phyloP scores from a whole-genome alignment of 1,139 yeast species.

The Geotrichum armillariae region DNA sequence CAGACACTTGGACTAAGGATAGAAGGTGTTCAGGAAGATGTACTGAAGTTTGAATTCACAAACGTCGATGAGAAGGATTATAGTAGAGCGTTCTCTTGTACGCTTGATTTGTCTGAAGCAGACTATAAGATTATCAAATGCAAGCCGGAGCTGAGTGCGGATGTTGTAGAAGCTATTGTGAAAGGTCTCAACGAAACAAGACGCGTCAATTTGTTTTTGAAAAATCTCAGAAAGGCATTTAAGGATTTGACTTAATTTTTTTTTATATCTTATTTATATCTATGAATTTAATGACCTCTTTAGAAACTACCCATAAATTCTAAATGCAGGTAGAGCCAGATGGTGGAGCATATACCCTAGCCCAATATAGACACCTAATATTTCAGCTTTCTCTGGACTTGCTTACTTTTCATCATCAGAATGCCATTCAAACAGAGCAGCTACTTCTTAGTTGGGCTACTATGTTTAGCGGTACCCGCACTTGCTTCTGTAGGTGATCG shows the following conservation, averaged over 20 bases:
- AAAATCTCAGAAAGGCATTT: slow-evolving; percentile 25
- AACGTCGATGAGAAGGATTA: slow-evolving; percentile 32
- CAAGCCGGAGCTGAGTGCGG: slow-evolving; percentile 24
- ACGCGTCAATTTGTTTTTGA: slow-evolving; percentile 28
- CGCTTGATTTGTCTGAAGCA: slow-evolving; percentile 31
- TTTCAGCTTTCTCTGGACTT: neutral
- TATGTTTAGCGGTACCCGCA: slow-evolving; percentile 17
- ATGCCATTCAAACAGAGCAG: neutral
- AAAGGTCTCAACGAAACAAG: slow-evolving; percentile 27
- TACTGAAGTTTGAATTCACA: slow-evolving; percentile 34
- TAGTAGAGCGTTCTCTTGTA: slow-evolving; percentile 30
- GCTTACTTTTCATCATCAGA: neutral
- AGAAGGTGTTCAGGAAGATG: slow-evolving; percentile 34
- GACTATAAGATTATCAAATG: slow-evolving; percentile 30
- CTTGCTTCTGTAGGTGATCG: slow-evolving; percentile 77
- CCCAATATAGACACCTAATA: neutral
- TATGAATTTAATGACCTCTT: slow-evolving; percentile 1
- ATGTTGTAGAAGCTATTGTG: slow-evolving; percentile 22
- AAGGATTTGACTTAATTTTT: slow-evolving; percentile 10
- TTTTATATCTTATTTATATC: neutral
- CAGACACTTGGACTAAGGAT: slow-evolving; percentile 34
- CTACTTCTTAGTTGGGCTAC: neutral
- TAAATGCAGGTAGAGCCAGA: no score
- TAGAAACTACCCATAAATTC: no score
- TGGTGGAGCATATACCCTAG: neutral